Base-by-base conservation (phyloP, 1,284 basidiomycete species). In the Moesziomyces parantarcticus region DNA sequence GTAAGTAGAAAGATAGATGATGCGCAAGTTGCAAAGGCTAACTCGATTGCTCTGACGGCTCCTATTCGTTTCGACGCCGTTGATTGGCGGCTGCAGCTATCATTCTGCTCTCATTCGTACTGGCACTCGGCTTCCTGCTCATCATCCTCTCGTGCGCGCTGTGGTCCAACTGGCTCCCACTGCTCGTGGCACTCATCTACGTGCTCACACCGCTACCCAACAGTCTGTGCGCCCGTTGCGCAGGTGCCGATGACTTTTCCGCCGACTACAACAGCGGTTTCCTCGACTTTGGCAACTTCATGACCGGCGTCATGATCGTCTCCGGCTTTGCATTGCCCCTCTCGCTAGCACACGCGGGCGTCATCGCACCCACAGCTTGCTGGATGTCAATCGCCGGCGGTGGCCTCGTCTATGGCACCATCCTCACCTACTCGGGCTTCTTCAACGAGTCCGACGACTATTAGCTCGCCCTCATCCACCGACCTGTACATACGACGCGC, bases 81-180 rank as follows among this genome's bases (percentile, higher is more conserved):
- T 32, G 29, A 32, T 32, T n/a, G 1, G 6, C 32, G n/a, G 23
- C 11, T 5, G 25, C 72, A 83, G 81, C 81, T 34, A 77, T 83
- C 60, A 82, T 83, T 45, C 66, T 81, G 29, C 76, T 83, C 36
- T 94, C 96, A 5, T 97, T 99, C 85, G 92, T 97, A 60, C 90
- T 99, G 43, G 97, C 97, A 14, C 88, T 97, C 29, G 97, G 97
- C 25, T 99, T 99, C 86, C 87, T 99, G 59, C 89, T 99, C 81
- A 93, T 99, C 83, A 99, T 99, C 84, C 90, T 99, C 29, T 95
- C 93, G 1, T 99, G 97, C 84, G 96, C 97, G 23, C 87, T 99
- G 40, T 99, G 92, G 91, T 86, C 89, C 36, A 99, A 99, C 85
- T 99, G 97, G 97, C 87, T 99, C 16, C 97, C 97, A 46, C 87